These are phyloP conservation scores for Austroboletus novae-zelandiae DNA, from an alignment of 1,284 basidiomycete genomes.

Conservation along the genomic window DNA sequence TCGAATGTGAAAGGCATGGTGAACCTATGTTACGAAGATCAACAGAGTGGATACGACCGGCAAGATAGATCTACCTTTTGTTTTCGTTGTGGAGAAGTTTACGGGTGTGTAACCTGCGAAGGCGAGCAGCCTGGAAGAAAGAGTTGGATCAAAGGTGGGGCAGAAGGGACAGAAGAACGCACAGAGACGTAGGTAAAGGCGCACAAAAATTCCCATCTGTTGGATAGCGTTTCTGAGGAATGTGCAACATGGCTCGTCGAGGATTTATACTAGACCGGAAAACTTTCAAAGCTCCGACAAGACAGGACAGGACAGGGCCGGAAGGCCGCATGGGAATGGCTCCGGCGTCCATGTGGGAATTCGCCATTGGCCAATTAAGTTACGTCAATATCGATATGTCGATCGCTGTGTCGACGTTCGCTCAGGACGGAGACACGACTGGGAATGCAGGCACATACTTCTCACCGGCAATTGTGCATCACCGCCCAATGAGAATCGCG, in stretches of 20 bases:
- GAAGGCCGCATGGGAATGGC: slow-evolving; percentile 14
- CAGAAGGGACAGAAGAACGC: slow-evolving; percentile 9
- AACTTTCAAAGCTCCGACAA: slow-evolving; percentile 29
- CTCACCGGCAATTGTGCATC: neutral
- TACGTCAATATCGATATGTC: slow-evolving; percentile 16
- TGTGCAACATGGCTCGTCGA: neutral
- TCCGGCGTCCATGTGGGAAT: slow-evolving; percentile 11
- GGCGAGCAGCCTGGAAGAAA: slow-evolving; percentile 22
- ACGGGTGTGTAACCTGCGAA: slow-evolving; percentile 33
- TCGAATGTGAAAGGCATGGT: slow-evolving; percentile 24
- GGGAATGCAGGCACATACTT: neutral
- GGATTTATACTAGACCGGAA: slow-evolving; percentile 23
- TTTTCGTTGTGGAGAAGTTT: slow-evolving; percentile 16
- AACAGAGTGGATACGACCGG: slow-evolving; percentile 1
- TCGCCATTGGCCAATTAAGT: slow-evolving; percentile 22
- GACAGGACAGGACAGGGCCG: slow-evolving; percentile 22
- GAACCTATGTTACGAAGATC: slow-evolving; percentile 10
- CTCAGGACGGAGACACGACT: too few relatives aligned
- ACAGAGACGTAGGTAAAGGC: slow-evolving; percentile 30
- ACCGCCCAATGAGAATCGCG: too few relatives aligned
- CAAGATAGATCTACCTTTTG: slow-evolving; percentile 14
- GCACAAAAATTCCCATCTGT: slow-evolving; percentile 35
- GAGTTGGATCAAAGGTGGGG: slow-evolving; percentile 5
- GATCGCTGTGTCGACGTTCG: too few relatives aligned
- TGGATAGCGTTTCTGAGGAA: slow-evolving; percentile 28